Evolutionary conservation across 2,329 filamentous ascomycete genomes (phyloP).

Genomic region (Amesomyces nigricolor): DNA sequence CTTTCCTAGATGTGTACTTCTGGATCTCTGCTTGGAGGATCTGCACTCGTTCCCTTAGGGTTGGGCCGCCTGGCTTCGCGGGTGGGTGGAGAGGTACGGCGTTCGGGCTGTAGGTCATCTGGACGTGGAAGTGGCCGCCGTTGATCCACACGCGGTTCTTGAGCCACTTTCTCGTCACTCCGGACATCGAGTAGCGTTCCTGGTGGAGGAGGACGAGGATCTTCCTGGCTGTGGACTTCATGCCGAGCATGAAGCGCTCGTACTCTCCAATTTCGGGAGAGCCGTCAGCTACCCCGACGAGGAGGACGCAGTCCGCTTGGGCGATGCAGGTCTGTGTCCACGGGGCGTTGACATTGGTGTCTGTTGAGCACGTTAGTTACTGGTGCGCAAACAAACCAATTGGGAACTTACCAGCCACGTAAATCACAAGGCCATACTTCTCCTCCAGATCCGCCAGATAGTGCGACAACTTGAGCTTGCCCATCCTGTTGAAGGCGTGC

Average conservation of each 20-base stretch:
- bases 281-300: constrained; percentile 85
- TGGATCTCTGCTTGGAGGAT: constrained; percentile 95
- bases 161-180: constrained; percentile 83
- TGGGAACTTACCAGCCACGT: constrained; percentile 65
- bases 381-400: not conserved
- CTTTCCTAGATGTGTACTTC: constrained; percentile 90
- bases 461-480: constrained; percentile 89
- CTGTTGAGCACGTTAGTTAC: constrained; percentile 36
- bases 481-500: constrained; percentile 96
- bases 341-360: constrained; percentile 93
- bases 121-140: constrained; percentile 92
- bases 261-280: constrained; percentile 92
- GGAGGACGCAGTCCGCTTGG: constrained; percentile 90
- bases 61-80: constrained; percentile 73
- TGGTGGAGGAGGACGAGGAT: constrained; percentile 84
- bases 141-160: constrained; percentile 96
- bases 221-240: constrained; percentile 94
- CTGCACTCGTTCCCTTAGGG: constrained; percentile 87
- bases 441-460: constrained; percentile 96
- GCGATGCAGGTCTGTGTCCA: constrained; percentile 98
- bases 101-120: constrained; percentile 81
- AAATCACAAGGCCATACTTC: constrained; percentile 91
- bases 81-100: constrained; percentile 70
- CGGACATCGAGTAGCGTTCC: constrained; percentile 80
- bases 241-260: constrained; percentile 89